These are phyloP conservation scores for Aspergillus baeticus DNA, from an alignment of 495 filamentous ascomycete species.

Conservation along the genomic window DNA sequence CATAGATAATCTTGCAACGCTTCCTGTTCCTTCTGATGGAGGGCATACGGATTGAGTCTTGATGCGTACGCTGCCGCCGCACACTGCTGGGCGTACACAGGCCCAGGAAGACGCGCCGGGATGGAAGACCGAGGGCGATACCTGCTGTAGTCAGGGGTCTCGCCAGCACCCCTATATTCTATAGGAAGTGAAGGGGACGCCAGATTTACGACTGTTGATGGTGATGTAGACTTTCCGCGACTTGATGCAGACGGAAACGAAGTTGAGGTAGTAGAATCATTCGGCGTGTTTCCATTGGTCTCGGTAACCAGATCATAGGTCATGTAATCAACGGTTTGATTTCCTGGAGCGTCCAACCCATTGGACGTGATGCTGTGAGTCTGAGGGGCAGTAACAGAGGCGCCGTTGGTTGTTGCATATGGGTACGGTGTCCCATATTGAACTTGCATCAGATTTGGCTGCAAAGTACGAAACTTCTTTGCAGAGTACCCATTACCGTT, in stretches of 20 bases:
- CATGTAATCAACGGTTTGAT: slow-evolving; percentile 8
- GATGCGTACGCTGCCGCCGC: slow-evolving; percentile 85
- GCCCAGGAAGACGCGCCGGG: slow-evolving; percentile 65
- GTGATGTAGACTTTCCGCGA: slow-evolving; percentile 32
- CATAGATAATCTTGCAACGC: slow-evolving; percentile 79
- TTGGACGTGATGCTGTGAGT: not conserved
- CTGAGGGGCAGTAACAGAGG: not conserved
- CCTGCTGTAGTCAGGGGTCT: slow-evolving; percentile 26
- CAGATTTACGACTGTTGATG: slow-evolving; percentile 22
- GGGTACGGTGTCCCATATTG: not conserved
- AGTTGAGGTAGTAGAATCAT: slow-evolving; percentile 29
- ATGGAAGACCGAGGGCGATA: slow-evolving; percentile 73
- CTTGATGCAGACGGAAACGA: slow-evolving; percentile 8
- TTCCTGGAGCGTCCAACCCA: slow-evolving; percentile 4
- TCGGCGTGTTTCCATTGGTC: slow-evolving; percentile 26
- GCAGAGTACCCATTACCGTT: slow-evolving; percentile 2
- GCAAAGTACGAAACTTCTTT: not conserved
- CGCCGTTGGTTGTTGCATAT: not conserved
- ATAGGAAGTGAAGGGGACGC: slow-evolving; percentile 17
- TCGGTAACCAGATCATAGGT: slow-evolving; percentile 20
- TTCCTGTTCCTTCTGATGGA: slow-evolving; percentile 83
- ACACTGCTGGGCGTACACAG: slow-evolving; percentile 83
- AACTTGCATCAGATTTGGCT: not conserved
- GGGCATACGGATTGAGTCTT: slow-evolving; percentile 81
- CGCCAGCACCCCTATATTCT: slow-evolving; percentile 9